Base-by-base conservation (phyloP, 2,329 filamentous ascomycete genomes). In the Penicillium hordei region DNA sequence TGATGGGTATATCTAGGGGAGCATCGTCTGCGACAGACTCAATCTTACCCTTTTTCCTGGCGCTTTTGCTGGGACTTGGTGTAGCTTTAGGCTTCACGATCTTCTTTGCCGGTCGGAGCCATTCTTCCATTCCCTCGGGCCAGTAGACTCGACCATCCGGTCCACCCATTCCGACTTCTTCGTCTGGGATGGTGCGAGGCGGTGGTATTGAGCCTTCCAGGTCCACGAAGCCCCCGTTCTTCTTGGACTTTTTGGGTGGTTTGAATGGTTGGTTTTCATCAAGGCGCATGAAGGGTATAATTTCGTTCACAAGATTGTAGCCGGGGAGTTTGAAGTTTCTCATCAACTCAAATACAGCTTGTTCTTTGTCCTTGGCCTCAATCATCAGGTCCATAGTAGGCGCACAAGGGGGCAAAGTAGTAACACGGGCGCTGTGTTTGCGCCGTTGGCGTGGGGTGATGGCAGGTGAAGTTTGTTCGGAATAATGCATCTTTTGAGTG, bases 291-390 rank as follows among this genome's bases (percentile, higher is more conserved):
- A 93, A 83, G 0, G 93, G 92, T 2, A 93, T 79, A 1, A 97
- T 79, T 54, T 95, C 86, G 64, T 89, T 89, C 70, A 95, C 86
- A 0, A 76, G 82, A 21, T 94, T 82, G 76, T 87, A 90, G 0
- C 92, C 92, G 0, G 92, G 90, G 0, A 97, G 80, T 67, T 88
- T 92, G 73, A 92, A 96, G 0, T 82, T 92, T 23, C 89, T 84
- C 92, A 97, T 97, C 19, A 97, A 81, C 63, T 96, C 91, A 67
- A 97, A 96, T 0, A 97, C 91, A 0, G 93, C 92, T 74, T 97
- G 93, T 72, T 97, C 93, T 75, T 97, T 97, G 70, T 97, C 93
- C 73, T 97, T 97, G 48, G 93, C 93, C 77, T 97, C 93, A 59
- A 97, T 97, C 93, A 97, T 97, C n/a, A 97, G 80, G 70, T 97